A percentile compares a stretch with the other conserved stretches of the same genome.
Evolutionary conservation across 345 rosid species (phyloP).

Genomic region (Eucalyptus pauciflora): DNA sequence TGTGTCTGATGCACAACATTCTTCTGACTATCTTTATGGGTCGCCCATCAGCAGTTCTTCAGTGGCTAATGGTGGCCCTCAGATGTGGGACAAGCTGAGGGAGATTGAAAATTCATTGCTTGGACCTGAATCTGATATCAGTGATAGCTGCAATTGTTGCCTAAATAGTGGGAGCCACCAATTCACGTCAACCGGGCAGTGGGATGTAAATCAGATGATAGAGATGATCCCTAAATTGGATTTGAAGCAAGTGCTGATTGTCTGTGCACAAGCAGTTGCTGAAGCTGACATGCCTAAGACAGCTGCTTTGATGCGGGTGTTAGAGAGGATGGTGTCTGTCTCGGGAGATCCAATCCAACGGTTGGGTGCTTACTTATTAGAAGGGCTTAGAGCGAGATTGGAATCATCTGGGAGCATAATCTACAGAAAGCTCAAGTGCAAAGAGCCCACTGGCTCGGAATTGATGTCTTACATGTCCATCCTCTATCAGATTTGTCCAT

Average conservation of each 20-base stretch:
- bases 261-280: constrained; percentile 56
- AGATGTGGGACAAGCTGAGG: constrained; percentile 48
- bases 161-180: constrained; percentile 24
- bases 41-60: constrained; percentile 81
- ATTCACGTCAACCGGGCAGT: constrained; percentile 10
- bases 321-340: constrained; percentile 89
- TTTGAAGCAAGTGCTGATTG: constrained; percentile 48
- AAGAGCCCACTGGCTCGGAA: constrained; percentile 75
- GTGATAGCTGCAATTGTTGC: constrained; percentile 38
- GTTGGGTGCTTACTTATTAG: constrained; percentile 80
- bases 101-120: constrained; percentile 60
- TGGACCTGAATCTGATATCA: constrained; percentile 46
- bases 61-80: constrained; percentile 27
- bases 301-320: constrained; percentile 38
- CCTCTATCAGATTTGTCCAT: constrained; percentile 71
- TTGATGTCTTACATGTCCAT: constrained; percentile 87
- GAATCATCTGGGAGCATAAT: constrained; percentile 82
- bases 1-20: constrained; percentile 53
- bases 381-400: constrained; percentile 89
- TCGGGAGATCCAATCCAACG: constrained; percentile 81
- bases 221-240: constrained; percentile 47
- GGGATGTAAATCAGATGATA: constrained; percentile 36
- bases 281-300: constrained; percentile 36
- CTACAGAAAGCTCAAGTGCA: constrained; percentile 73
- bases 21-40: constrained; percentile 55